Conservation (phyloP, 306 rosid species). For the Cicer bijugum region DNA sequence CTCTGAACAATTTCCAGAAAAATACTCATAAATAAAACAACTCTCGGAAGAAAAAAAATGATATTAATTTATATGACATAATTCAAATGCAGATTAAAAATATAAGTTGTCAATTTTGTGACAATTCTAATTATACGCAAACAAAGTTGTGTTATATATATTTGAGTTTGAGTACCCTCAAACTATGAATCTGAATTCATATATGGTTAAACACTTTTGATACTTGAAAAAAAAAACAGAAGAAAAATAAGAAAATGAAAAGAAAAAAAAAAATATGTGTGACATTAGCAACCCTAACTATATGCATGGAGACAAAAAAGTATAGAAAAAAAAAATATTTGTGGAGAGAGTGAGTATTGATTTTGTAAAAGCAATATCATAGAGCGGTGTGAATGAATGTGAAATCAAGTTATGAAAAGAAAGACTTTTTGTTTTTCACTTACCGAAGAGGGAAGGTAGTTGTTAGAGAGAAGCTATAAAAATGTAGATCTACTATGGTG, state of each 20-base stretch:
- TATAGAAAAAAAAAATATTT: background rate
- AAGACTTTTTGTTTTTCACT: conserved; percentile 26
- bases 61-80: background rate
- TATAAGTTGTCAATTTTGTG: conserved; percentile 42
- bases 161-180: background rate
- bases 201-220: too few relatives aligned
- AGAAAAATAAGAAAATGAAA: background rate
- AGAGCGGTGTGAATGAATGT: background rate
- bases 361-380: conserved; percentile 34
- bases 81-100: conserved; percentile 41
- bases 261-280: background rate
- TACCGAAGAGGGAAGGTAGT: conserved; percentile 40
- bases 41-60: too few relatives aligned
- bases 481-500: conserved; percentile 54
- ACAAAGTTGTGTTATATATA: background rate
- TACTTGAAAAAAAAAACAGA: background rate
- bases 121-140: conserved; percentile 45
- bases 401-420: conserved; percentile 1
- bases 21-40: background rate
- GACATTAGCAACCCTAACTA: conserved; percentile 50
- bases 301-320: conserved; percentile 27
- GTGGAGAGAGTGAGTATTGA: background rate
- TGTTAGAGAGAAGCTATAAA: conserved; percentile 12
- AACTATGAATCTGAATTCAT: too few relatives aligned
- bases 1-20: conserved; percentile 23